Evolutionary conservation across 352 stramenopile genomes (phyloP), one percentile per base, ranked within the genome.

Genomic region (Stramenopiles sp.): DNA sequence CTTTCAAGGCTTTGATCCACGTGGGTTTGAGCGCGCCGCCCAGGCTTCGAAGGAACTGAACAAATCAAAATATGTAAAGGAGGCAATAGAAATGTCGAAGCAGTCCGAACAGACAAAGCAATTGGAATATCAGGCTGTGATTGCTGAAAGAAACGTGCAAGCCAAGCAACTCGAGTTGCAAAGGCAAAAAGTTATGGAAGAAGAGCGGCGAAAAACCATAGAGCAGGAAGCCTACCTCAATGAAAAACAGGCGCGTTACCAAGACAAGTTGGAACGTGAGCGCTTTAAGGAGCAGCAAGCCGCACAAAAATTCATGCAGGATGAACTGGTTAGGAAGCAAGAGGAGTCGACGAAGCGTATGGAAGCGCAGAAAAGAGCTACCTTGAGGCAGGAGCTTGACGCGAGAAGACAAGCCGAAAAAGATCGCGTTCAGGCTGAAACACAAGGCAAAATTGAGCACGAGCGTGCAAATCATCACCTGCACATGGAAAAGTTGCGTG

Each of bases 391-490:
- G 84, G 95, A 99, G 87, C 94, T 94, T 30, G 92, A 98, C 84
- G 86, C 97, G 81, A 89, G 94, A 67, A 91, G 94, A 82, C 90
- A 94, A 85, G 97, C 94, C 0, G 95, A 98, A 86, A 85, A 98
- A 31, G 93, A 94, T 82, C 97, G 96, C 84, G 95, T 98, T 8
- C 88, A 94, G 27, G 95, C 96, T 22, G 95, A 99, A 86, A 92
- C 95, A 0, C 92, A 97, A 83, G 95, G 94, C 14, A 89, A 90
- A 67, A 97, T 98, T 86, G 93, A 95, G 83, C 94, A 98, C 87
- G 95, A 99, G 87, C 92, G 96, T 76, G 87, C 97, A 55, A 99
- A 99, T 88, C 94, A 99, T 88, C 96, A 99, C 86, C 86, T 99
- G 75, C 94, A 97, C 86, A 86, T 98, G 27, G 92, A 98, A 84